Evolutionary conservation across 495 filamentous ascomycete species (phyloP).

Genomic region (Poronia punctata): DNA sequence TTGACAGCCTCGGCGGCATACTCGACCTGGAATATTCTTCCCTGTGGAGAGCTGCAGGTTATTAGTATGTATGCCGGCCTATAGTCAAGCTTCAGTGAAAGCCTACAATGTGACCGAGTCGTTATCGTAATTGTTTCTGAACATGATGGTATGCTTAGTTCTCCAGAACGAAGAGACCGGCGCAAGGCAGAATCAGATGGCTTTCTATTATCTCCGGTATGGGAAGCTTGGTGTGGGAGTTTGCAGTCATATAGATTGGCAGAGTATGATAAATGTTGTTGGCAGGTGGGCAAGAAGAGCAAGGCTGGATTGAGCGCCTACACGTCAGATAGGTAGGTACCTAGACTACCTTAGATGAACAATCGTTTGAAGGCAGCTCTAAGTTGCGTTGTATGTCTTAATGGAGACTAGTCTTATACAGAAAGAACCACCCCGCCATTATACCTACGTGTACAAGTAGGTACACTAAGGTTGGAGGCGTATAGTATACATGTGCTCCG

Average conservation of each 20-base stretch:
- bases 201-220: too few relatives aligned
- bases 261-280: too few relatives aligned
- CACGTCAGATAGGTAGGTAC: conserved; percentile 3
- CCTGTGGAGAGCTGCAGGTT: conserved; percentile 80
- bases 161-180: too few relatives aligned
- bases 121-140: conserved; percentile 99
- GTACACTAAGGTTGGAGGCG: too few relatives aligned
- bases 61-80: conserved; percentile 7
- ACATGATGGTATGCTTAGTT: conserved; percentile 67
- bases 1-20: conserved; percentile 98
- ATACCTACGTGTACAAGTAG: conserved; percentile 4
- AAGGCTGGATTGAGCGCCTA: conserved; percentile 12
- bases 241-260: conserved; percentile 15
- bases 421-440: conserved; percentile 6
- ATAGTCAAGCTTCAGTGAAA: conserved; percentile 15
- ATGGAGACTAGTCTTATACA: conserved; percentile 17
- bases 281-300: conserved; percentile 13
- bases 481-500: too few relatives aligned
- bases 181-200: too few relatives aligned
- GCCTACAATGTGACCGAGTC: conserved; percentile 97
- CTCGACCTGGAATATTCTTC: conserved; percentile 98
- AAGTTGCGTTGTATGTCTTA: conserved; percentile 27
- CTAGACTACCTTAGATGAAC: conserved; percentile 9
- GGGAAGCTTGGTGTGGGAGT: too few relatives aligned
- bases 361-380: conserved; percentile 27